Conservation (phyloP, 2,329 filamentous ascomycete genomes). For the Epichloe typhina region DNA sequence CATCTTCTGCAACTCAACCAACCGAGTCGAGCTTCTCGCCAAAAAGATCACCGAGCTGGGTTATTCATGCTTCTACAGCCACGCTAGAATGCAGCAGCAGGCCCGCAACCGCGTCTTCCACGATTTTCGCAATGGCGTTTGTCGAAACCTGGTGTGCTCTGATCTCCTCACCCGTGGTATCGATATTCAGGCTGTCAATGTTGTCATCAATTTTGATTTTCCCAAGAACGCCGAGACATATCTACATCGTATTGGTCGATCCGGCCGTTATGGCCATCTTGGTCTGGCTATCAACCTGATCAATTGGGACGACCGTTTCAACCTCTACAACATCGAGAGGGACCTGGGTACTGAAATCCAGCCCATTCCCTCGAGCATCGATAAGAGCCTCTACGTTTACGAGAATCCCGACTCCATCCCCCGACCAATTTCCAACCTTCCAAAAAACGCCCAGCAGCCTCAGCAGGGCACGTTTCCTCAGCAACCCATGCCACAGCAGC, state of each 20-base stretch:
- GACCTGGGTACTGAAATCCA: conserved; percentile 96
- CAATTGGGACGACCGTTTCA: conserved; percentile 98
- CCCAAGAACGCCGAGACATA: conserved; percentile 99
- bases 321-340: conserved; percentile 96
- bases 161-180: conserved; percentile 97
- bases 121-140: conserved; percentile 96
- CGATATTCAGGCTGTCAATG: conserved; percentile 97
- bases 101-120: conserved; percentile 98
- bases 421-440: conserved; percentile 51
- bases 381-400: conserved; percentile 97
- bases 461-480: conserved; percentile 14
- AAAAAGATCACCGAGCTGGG: conserved; percentile 99
- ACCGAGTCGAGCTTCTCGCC: conserved; percentile 89
- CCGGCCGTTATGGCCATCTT: conserved; percentile 90
- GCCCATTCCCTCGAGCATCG: conserved; percentile 85
- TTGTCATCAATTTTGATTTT: conserved; percentile 99
- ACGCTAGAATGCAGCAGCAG: conserved; percentile 94
- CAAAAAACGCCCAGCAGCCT: conserved; percentile 17
- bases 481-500: conserved; percentile 12
- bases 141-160: conserved; percentile 95
- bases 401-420: conserved; percentile 88
- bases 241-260: conserved; percentile 94
- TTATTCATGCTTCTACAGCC: conserved; percentile 99
- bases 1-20: conserved; percentile 99
- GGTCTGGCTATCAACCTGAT: conserved; percentile 98